phyloP scores from a whole-genome alignment of 2,329 filamentous ascomycete genomes.

The Fusarium poae region DNA sequence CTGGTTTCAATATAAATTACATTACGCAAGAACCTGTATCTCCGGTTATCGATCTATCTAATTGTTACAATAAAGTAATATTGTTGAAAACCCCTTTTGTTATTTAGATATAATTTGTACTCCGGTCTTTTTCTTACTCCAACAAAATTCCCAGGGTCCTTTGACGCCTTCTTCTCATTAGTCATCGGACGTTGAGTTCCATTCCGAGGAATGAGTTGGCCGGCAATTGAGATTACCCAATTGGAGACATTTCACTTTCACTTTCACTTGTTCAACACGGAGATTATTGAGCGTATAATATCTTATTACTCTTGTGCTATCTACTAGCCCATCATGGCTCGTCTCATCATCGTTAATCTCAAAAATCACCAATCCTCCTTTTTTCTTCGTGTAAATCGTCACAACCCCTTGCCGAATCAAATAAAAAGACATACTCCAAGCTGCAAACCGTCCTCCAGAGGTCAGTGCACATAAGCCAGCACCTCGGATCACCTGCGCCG shows the following conservation, averaged over 20 bases:
- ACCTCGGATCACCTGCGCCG: constrained; percentile 41
- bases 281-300: constrained; percentile 32
- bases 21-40: background rate
- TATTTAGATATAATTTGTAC: background rate
- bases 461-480: constrained; percentile 3
- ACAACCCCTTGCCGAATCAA: constrained; percentile 48
- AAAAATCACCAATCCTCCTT: constrained; percentile 48
- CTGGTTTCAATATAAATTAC: too few relatives aligned
- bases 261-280: constrained; percentile 5
- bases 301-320: constrained; percentile 45
- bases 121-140: background rate
- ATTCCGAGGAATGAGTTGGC: constrained; percentile 1
- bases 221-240: background rate
- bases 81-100: background rate
- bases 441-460: constrained; percentile 48
- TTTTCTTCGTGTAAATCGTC: constrained; percentile 44
- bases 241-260: constrained; percentile 1
- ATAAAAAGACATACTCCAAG: constrained; percentile 49
- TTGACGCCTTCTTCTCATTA: constrained; percentile 19
- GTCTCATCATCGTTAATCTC: constrained; percentile 43
- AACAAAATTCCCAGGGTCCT: constrained; percentile 7
- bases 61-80: too few relatives aligned
- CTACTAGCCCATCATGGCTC: constrained; percentile 43
- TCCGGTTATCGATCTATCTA: too few relatives aligned
- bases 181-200: constrained; percentile 36